Evolutionary conservation across 1,139 yeast genomes (phyloP).

Genomic region (Kodamaea plutei): DNA sequence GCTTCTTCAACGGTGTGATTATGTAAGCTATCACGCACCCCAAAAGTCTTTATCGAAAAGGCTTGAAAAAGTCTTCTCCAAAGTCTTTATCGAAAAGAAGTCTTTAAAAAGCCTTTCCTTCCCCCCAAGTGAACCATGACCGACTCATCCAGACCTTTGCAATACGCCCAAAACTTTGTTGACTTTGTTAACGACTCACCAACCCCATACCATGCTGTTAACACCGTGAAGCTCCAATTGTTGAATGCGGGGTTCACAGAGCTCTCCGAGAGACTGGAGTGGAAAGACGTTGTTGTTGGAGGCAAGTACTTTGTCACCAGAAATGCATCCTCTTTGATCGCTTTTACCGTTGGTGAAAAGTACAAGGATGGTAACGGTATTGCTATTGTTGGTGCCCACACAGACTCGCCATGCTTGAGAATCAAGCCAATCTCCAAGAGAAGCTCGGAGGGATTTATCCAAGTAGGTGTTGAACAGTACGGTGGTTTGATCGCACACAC

Average conservation of each 20-base stretch:
- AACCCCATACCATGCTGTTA: slow-evolving; percentile 92
- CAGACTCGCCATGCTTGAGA: slow-evolving; percentile 90
- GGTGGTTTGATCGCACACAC: slow-evolving; percentile 95
- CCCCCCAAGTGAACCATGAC: too few species aligned
- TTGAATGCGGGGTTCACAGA: slow-evolving; percentile 63
- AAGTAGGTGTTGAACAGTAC: slow-evolving; percentile 89
- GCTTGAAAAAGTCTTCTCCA: too few species aligned
- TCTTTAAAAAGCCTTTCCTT: too few species aligned
- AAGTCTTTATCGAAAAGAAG: too few species aligned
- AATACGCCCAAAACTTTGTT: slow-evolving; percentile 58
- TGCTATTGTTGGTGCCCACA: slow-evolving; percentile 89
- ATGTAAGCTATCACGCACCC: not conserved
- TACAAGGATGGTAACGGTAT: slow-evolving; percentile 82
- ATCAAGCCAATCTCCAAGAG: slow-evolving; percentile 86
- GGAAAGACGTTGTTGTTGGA: slow-evolving; percentile 57
- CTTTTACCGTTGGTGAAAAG: slow-evolving; percentile 73
- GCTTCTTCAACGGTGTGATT: too few species aligned
- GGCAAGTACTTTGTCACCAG: slow-evolving; percentile 79
- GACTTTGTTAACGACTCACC: slow-evolving; percentile 83
- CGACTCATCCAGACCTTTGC: slow-evolving; percentile 18
- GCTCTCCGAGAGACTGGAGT: slow-evolving; percentile 66
- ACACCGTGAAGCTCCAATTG: slow-evolving; percentile 53
- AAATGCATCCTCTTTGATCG: slow-evolving; percentile 83
- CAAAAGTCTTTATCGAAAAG: not conserved
- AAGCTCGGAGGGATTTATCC: slow-evolving; percentile 71